Percentiles rank a stretch among this genome's conserved stretches.
phyloP scores from a whole-genome alignment of 768 basidiomycete species.

The Tylopilus cervinicoccineus region DNA sequence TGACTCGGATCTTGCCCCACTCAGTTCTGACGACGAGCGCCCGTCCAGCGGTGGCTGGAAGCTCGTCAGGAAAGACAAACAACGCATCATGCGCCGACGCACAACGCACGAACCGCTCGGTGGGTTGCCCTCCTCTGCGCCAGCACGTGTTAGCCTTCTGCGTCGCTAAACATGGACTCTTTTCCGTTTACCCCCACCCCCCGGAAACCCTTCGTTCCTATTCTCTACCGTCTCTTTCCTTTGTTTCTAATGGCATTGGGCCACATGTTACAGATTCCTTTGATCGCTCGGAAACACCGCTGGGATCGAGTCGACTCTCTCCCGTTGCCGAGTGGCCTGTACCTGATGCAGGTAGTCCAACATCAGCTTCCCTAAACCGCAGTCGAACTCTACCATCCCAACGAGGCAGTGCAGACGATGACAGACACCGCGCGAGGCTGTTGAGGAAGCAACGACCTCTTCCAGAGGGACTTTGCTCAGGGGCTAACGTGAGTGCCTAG shows the following conservation, averaged over 20 bases:
- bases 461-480: slow-evolving; percentile 18
- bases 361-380: slow-evolving; percentile 38
- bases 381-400: slow-evolving; percentile 61
- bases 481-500: slow-evolving; percentile 24
- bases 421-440: slow-evolving; percentile 36
- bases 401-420: slow-evolving; percentile 29
- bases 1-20: slow-evolving; percentile 43
- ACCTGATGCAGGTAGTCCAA: slow-evolving; percentile 27
- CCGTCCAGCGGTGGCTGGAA: slow-evolving; percentile 52
- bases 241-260: slow-evolving; percentile 12
- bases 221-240: slow-evolving; percentile 3
- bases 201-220: slow-evolving; percentile 1
- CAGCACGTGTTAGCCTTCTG: slow-evolving; percentile 27
- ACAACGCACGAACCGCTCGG: slow-evolving; percentile 48
- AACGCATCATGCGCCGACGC: slow-evolving; percentile 49
- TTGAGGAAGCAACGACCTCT: slow-evolving; percentile 47
- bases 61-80: slow-evolving; percentile 38
- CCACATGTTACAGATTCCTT: slow-evolving; percentile 16
- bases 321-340: slow-evolving; percentile 46
- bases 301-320: slow-evolving; percentile 37
- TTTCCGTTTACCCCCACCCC: slow-evolving; percentile 4
- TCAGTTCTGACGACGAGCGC: slow-evolving; percentile 48
- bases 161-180: slow-evolving; percentile 25
- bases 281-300: slow-evolving; percentile 20
- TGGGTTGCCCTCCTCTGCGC: slow-evolving; percentile 33